A percentile compares a stretch with the other conserved stretches of the same genome.
Conservation (phyloP, 257 asterid genomes). For the Linaria vulgaris region DNA sequence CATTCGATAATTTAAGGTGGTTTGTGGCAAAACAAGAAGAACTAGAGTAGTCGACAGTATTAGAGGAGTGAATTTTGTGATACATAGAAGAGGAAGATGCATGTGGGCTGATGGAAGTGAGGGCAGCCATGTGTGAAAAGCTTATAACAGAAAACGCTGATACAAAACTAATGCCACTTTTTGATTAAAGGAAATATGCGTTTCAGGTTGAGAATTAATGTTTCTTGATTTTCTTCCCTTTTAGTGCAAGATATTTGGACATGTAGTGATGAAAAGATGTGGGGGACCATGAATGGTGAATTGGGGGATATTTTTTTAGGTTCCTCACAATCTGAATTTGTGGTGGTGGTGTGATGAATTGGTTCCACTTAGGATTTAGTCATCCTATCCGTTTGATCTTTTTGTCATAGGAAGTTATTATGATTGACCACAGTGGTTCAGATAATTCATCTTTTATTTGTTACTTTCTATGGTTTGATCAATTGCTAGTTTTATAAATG, state of each 20-base stretch:
- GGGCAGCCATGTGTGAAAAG: constrained; percentile 44
- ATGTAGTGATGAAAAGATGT: constrained; percentile 19
- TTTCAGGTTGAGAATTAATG: constrained; percentile 11
- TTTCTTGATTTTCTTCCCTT: background rate
- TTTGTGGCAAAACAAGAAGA: constrained; percentile 32
- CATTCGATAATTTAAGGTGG: constrained; percentile 29
- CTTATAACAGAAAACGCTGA: constrained; percentile 20
- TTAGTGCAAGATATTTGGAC: constrained; percentile 12
- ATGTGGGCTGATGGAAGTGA: constrained; percentile 49
- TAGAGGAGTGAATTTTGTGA: constrained; percentile 36
- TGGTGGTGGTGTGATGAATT: constrained; percentile 47
- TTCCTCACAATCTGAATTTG: constrained; percentile 54
- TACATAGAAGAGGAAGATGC: constrained; percentile 39
- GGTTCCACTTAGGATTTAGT: constrained; percentile 37
- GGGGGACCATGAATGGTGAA: constrained; percentile 38
- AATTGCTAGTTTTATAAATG: constrained; percentile 13
- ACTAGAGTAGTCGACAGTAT: constrained; percentile 30
- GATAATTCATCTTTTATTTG: no score
- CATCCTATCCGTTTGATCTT: constrained; percentile 45
- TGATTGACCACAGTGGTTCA: no score
- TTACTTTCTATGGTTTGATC: background rate
- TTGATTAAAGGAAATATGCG: background rate
- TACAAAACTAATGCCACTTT: background rate
- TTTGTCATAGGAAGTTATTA: background rate
- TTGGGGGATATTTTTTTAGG: constrained; percentile 48